Evolutionary conservation across 2,329 filamentous ascomycete genomes (phyloP), one percentile per base, ranked within the genome.

Genomic region (Hortaea sp.): DNA sequence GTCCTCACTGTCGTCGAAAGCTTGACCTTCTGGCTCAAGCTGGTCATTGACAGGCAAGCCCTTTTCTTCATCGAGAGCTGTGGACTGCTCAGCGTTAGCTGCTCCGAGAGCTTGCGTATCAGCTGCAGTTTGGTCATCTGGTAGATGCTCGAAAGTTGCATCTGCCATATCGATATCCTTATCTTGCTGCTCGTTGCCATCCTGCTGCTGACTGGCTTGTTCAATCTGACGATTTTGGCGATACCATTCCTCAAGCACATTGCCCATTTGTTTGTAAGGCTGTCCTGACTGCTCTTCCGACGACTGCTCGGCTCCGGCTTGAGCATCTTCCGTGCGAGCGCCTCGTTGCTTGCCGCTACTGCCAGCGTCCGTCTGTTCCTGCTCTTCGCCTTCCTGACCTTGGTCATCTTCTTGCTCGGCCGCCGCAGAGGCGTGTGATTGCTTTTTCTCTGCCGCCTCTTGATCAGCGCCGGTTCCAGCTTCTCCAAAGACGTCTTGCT

Each of bases 231-330:
- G 79, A 58, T 94, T 86, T 60, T 88, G 86, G 48, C 86, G 79
- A 65, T 97, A 89, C 87, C 89, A 98, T 57, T 84, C 80, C 64
- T 97, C 89, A 30, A 98, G 74, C 5, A 88, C 84, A 68, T 98
- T 88, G 20, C 92, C 92, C 29, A 98, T 78, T 61, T 95, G 94
- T 69, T 92, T 92, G 74, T 95, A 95, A 1, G 88, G 85, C 55
- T 92, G 80, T 37, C 49, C 51, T 4, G 53, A 47, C 13, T 60
- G 48, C 28, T 58, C 48, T 5, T 49, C 43, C 10, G 51, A 42
- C 30, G 56, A 49, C 7, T 55, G 43, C 31, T 60, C 35, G 5
- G 31, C 28, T 6, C 27, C 41, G 13, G 47, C n/a, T 6, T 37
- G 29, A 5, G 35, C 29, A 12, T 48, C 43, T 20, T 48, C 11